Base-by-base conservation (phyloP, 2,329 filamentous ascomycete genomes). In the Pseudohalonectria lignicola region DNA sequence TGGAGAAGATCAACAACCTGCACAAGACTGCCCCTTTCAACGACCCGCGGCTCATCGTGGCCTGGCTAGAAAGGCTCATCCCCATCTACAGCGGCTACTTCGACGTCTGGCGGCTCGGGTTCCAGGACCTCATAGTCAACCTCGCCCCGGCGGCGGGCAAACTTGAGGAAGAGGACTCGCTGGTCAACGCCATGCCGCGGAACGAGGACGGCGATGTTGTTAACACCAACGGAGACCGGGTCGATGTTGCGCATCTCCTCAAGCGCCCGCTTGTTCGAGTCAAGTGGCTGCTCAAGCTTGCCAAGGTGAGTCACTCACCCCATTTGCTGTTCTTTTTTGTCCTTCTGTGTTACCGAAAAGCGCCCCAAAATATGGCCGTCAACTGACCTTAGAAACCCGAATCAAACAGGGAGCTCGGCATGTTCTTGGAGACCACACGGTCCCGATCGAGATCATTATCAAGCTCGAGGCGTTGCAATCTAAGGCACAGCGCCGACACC, bases 81-180 rank as follows among this genome's bases (percentile, higher is more conserved):
- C 77, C 79, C 39, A 73, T 90, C 9, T 98, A 98, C 55, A 70
- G 78, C 43, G 80, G 86, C 51, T 98, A 96, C 55, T 69, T 96
- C 23, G 77, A 78, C 52, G 79, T 82, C 7, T 98, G 92, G 92
- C 75, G 87, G 21, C 71, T 96, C 34, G 92, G 92, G 1, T 98
- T 96, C 57, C 84, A 94, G 51, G 88, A 94, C 54, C 77, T 98
- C 16, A 79, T 96, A 36, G 86, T 98, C 49, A 96, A 94, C 53
- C 75, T 96, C 25, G 87, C 86, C 2, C 84, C 86, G 7, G 74
- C 77, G 4, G 60, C 62, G 2, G 63, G 61, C 13, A 50, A 49
- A 2, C 51, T 57, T 2, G 76, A 80, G 25, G 76, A 81, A 34
- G 68, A 76, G 29, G 69, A 78, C 45, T 76, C 74, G 2, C 59